Evolutionary conservation across 2,329 filamentous ascomycete genomes (phyloP).

Genomic region (Trichoderma sp.): DNA sequence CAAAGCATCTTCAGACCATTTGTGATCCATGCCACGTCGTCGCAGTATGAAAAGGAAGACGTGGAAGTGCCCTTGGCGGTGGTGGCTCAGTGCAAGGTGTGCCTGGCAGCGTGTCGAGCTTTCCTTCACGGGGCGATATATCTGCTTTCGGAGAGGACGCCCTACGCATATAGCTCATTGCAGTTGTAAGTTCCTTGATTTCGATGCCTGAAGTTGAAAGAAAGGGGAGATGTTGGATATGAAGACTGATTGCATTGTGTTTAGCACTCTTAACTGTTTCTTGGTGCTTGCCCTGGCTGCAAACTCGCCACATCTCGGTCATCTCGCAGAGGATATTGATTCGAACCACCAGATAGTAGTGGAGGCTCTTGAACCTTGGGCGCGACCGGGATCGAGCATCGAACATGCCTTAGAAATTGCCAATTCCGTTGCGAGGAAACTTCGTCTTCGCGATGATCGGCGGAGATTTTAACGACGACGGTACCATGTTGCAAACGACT

Average conservation of each 20-base stretch:
- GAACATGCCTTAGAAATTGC: conserved; percentile 21
- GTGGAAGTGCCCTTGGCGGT: conserved; percentile 15
- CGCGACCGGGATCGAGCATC: conserved; percentile 21
- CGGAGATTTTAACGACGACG: background rate
- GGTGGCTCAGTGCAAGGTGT: conserved; percentile 11
- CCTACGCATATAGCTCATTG: conserved; percentile 21
- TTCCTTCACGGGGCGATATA: conserved; percentile 7
- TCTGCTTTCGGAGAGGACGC: conserved; percentile 20
- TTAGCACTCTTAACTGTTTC: conserved; percentile 14
- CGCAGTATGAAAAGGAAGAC: conserved; percentile 13
- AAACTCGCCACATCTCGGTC: conserved; percentile 19
- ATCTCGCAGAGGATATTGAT: conserved; percentile 20
- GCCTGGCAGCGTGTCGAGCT: conserved; percentile 19
- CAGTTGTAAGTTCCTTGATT: conserved; percentile 16
- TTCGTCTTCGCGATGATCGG: conserved; percentile 1
- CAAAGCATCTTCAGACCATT: conserved; percentile 24
- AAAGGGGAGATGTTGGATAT: background rate
- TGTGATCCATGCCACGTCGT: conserved; percentile 22
- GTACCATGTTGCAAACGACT: background rate
- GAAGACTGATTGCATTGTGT: background rate
- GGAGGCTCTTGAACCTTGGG: conserved; percentile 20
- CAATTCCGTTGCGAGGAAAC: conserved; percentile 11
- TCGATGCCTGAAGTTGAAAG: background rate
- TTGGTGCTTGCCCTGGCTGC: conserved; percentile 22
- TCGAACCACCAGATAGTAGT: conserved; percentile 8